Conservation (phyloP, 495 filamentous ascomycete genomes). For the Lasiosphaeria ovina region DNA sequence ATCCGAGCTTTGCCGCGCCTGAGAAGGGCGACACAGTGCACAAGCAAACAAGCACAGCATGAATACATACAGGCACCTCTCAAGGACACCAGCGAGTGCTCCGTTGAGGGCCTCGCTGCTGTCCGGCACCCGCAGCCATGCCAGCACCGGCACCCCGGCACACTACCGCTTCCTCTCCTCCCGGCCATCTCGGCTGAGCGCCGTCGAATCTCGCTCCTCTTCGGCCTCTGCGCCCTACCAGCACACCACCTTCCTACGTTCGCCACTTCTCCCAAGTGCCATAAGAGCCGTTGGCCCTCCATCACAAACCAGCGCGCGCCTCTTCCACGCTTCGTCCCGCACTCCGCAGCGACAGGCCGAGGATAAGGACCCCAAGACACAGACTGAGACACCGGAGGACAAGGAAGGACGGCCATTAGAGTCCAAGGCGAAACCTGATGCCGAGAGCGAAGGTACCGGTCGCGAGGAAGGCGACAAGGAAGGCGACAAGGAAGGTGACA, state of each 20-base stretch:
- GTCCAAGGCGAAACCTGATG: constrained; percentile 31
- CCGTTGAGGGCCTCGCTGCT: constrained; percentile 33
- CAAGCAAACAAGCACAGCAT: constrained; percentile 30
- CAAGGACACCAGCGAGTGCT: constrained; percentile 40
- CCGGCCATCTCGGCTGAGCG: constrained; percentile 20
- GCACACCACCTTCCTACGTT: constrained; percentile 38
- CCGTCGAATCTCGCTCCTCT: constrained; percentile 23
- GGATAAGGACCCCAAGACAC: constrained; percentile 19
- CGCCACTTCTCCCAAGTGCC: constrained; percentile 42
- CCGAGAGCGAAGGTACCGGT: constrained; percentile 39
- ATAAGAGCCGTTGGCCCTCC: constrained; percentile 27
- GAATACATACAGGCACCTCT: constrained; percentile 45
- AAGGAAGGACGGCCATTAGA: constrained; percentile 6
- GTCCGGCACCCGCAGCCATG: constrained; percentile 34
- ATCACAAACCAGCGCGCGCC: constrained; percentile 33
- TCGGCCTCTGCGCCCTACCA: constrained; percentile 27
- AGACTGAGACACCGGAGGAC: constrained; percentile 3
- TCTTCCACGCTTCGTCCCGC: constrained; percentile 42
- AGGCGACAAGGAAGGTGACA: constrained; percentile 40
- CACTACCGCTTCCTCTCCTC: constrained; percentile 59
- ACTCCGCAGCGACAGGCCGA: constrained; percentile 35
- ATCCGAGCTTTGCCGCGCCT: constrained; percentile 3
- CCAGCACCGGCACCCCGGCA: constrained; percentile 52
- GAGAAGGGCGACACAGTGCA: constrained; percentile 4
- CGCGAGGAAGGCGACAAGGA: constrained; percentile 44